These are phyloP conservation scores for Teunomyces gatunensis DNA, from an alignment of 805 yeast species.

Conservation along the genomic window DNA sequence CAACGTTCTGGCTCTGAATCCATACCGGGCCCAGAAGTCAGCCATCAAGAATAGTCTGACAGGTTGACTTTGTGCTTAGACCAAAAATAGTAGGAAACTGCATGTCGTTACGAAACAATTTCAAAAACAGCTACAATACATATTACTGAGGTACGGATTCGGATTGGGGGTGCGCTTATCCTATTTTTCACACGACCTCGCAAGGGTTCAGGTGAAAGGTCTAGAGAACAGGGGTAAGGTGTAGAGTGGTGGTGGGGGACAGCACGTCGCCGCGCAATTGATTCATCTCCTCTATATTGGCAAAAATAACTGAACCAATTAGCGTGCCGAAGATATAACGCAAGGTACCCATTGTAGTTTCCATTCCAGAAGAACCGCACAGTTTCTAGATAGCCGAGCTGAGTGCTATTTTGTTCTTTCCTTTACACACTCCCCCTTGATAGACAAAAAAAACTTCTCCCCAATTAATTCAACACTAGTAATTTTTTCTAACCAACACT, in stretches of 20 bases:
- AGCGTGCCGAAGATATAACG: neutral
- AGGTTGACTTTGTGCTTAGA: too few species aligned
- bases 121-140: too few species aligned
- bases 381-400: neutral
- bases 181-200: slow-evolving; percentile 1
- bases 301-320: too few species aligned
- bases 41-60: too few species aligned
- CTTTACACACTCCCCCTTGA: slow-evolving; percentile 4
- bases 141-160: neutral
- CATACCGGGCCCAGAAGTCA: too few species aligned
- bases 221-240: neutral
- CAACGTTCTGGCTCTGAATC: too few species aligned
- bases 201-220: neutral
- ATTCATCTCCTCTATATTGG: neutral
- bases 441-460: slow-evolving; percentile 4
- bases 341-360: neutral
- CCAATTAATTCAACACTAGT: neutral
- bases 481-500: neutral
- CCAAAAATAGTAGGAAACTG: too few species aligned
- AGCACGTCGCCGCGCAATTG: neutral
- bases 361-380: too few species aligned
- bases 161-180: slow-evolving; percentile 1
- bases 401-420: neutral
- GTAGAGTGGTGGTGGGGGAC: neutral
- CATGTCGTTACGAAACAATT: too few species aligned